phyloP scores from a whole-genome alignment of 495 filamentous ascomycete genomes.

The Aspergillus cavernicola region DNA sequence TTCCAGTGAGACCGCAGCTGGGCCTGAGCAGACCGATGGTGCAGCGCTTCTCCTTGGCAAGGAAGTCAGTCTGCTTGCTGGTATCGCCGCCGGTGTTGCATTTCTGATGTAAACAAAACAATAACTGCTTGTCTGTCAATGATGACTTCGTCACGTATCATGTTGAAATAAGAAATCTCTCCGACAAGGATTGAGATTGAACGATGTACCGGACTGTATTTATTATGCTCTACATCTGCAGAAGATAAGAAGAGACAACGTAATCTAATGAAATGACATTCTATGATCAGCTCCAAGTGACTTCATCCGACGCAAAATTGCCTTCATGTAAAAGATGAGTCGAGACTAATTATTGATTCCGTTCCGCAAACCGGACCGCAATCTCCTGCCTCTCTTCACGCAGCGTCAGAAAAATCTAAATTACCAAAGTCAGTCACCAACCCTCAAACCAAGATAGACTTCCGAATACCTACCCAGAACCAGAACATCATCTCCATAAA shows the following conservation, averaged over 20 bases:
- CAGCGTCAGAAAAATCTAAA: conserved; percentile 39
- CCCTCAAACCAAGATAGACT: not conserved
- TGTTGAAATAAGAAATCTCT: not conserved
- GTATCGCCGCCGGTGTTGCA: conserved; percentile 33
- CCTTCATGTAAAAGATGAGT: not conserved
- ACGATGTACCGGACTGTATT: conserved; percentile 3
- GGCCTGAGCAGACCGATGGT: conserved; percentile 31
- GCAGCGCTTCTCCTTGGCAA: conserved; percentile 43
- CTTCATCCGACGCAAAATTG: not conserved
- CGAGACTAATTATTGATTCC: conserved; percentile 9
- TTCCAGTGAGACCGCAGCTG: conserved; percentile 13
- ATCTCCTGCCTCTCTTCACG: conserved; percentile 44
- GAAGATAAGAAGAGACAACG: conserved; percentile 1
- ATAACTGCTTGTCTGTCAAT: not conserved
- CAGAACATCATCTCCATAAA: conserved; percentile 82
- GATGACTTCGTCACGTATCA: not conserved
- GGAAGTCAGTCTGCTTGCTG: conserved; percentile 31
- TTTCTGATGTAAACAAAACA: conserved; percentile 25
- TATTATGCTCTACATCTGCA: conserved; percentile 4
- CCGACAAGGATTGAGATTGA: not conserved
- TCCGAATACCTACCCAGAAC: conserved; percentile 66
- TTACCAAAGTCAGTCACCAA: conserved; percentile 34
- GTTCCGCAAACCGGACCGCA: conserved; percentile 31
- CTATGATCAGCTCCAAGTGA: not conserved
- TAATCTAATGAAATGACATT: conserved; percentile 8